Evolutionary conservation across 2,329 filamentous ascomycete species (phyloP).

Genomic region (Ophiostoma triangulosporum): DNA sequence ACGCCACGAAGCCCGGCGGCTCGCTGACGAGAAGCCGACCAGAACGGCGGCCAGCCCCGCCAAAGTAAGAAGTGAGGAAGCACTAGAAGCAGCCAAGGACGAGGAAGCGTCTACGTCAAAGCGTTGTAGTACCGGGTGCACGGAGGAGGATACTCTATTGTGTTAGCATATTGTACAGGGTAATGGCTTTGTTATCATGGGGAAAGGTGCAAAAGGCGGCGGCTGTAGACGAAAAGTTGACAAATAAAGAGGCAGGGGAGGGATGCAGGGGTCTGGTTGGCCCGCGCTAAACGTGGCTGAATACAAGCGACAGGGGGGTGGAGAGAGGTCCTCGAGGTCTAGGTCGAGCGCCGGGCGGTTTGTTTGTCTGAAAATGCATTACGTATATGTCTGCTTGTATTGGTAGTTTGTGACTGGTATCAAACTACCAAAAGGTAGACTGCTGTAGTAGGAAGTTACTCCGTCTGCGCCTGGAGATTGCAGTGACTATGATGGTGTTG

Average conservation of each 20-base stretch:
- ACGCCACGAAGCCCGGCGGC: background rate
- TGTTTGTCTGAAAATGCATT: no score
- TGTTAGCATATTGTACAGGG: no score
- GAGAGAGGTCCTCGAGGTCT: no score
- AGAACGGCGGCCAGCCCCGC: background rate
- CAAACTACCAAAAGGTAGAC: no score
- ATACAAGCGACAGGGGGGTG: background rate
- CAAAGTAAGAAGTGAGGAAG: background rate
- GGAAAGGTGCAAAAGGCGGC: background rate
- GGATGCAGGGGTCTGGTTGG: slow-evolving; percentile 1
- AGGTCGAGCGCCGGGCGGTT: no score
- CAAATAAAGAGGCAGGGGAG: background rate
- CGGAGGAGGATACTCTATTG: background rate
- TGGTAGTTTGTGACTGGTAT: background rate
- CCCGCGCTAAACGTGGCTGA: background rate
- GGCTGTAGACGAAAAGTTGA: background rate
- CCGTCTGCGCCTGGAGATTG: no score
- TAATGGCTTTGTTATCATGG: no score
- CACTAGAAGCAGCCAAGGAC: background rate
- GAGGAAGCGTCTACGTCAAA: background rate
- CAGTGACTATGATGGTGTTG: background rate
- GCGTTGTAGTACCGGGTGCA: no score
- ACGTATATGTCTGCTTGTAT: no score
- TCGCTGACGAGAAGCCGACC: background rate
- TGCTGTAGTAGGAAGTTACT: no score